Percentiles rank a stretch among this genome's conserved stretches.
Evolutionary conservation across 768 basidiomycete genomes (phyloP).

Genomic region (Auriculariales sp.): DNA sequence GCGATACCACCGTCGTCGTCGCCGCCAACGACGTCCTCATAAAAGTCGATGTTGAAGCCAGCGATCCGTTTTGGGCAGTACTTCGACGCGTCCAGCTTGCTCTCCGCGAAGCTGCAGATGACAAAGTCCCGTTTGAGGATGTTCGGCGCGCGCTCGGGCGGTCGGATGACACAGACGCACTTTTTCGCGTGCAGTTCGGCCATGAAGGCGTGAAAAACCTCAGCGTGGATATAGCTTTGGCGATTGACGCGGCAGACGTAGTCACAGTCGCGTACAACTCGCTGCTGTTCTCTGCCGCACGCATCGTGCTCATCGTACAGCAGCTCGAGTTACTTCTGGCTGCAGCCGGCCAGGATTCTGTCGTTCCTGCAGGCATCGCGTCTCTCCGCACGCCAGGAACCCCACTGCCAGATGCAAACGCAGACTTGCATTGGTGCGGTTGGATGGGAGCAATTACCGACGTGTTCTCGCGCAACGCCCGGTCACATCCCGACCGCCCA

Average conservation of each 20-base stretch:
- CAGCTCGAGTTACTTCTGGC: slow-evolving; percentile 72
- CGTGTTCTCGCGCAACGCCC: slow-evolving; percentile 82
- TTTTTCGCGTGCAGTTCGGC: slow-evolving; percentile 95
- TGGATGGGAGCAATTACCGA: slow-evolving; percentile 96
- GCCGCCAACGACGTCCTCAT: slow-evolving; percentile 71
- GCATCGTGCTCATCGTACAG: slow-evolving; percentile 68
- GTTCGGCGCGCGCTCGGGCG: slow-evolving; percentile 56
- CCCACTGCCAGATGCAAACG: slow-evolving; percentile 68
- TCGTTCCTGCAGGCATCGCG: slow-evolving; percentile 60
- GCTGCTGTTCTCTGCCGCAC: slow-evolving; percentile 66
- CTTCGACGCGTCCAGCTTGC: slow-evolving; percentile 74
- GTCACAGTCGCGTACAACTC: slow-evolving; percentile 83
- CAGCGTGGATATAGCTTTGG: slow-evolving; percentile 74
- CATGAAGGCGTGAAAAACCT: slow-evolving; percentile 83
- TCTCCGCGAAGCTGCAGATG: slow-evolving; percentile 68
- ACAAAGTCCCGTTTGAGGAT: slow-evolving; percentile 67
- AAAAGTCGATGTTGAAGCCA: slow-evolving; percentile 66
- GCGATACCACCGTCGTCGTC: slow-evolving; percentile 86
- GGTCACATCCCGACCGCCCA: slow-evolving; percentile 58
- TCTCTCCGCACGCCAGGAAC: slow-evolving; percentile 55
- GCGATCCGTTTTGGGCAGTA: slow-evolving; percentile 80
- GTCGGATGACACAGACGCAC: slow-evolving; percentile 47
- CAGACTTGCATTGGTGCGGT: slow-evolving; percentile 90
- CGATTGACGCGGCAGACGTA: slow-evolving; percentile 44
- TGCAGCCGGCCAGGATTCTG: slow-evolving; percentile 51